These are phyloP conservation scores for Saccharomycopsis lassenensis DNA, from an alignment of 805 yeast genomes.

Conservation along the genomic window DNA sequence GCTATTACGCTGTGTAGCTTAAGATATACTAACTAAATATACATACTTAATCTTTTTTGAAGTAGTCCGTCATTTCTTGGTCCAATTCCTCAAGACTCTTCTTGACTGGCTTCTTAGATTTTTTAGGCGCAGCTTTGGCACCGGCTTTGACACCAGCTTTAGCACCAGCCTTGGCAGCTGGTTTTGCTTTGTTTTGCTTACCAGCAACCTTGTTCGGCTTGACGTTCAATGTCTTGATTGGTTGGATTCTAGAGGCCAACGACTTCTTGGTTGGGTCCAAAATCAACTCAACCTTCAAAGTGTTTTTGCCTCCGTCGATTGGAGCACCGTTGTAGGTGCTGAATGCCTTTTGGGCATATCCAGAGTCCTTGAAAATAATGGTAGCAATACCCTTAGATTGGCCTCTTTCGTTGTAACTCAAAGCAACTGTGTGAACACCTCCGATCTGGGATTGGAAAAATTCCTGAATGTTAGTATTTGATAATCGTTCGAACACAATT, in stretches of 20 bases:
- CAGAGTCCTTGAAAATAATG: constrained; percentile 57
- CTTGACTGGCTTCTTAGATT: constrained; percentile 26
- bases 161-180: constrained; percentile 18
- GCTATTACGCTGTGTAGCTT: no score
- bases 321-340: constrained; percentile 85
- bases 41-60: no score
- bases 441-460: constrained; percentile 85
- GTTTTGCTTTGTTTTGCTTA: no score
- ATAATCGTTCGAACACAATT: no score
- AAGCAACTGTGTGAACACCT: constrained; percentile 58
- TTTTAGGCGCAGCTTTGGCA: constrained; percentile 22
- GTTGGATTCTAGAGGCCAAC: constrained; percentile 60
- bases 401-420: constrained; percentile 80
- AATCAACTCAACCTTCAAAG: constrained; percentile 69
- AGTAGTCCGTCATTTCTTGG: constrained; percentile 96
- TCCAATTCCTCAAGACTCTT: constrained; percentile 90
- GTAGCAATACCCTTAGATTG: constrained; percentile 89
- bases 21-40: no score
- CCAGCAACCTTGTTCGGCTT: constrained; percentile 10
- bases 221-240: constrained; percentile 25
- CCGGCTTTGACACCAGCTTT: constrained; percentile 17
- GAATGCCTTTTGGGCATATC: constrained; percentile 69
- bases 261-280: constrained; percentile 76
- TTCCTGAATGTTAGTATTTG: no score
- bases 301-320: constrained; percentile 75